Evolutionary conservation across 2,329 filamentous ascomycete species (phyloP).

Genomic region (Pseudogymnoascus sp.): DNA sequence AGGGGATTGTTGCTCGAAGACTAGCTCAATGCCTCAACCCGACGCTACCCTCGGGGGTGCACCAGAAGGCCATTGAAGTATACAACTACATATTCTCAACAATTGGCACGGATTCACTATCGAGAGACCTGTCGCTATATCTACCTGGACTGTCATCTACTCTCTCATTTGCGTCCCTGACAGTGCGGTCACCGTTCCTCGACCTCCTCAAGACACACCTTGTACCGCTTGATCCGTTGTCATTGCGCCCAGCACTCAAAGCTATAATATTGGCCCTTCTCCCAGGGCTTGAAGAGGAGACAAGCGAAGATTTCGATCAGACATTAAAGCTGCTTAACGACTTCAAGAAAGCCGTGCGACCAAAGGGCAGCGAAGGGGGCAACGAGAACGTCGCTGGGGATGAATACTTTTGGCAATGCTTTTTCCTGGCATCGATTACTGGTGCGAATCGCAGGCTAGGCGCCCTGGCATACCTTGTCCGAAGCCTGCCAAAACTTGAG

Average conservation of each 20-base stretch:
- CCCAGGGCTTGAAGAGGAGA: constrained; percentile 90
- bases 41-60: constrained; percentile 85
- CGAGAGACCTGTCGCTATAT: constrained; percentile 76
- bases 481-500: constrained; percentile 67
- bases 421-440: constrained; percentile 89
- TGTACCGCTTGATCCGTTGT: constrained; percentile 57
- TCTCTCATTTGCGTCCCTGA: constrained; percentile 87
- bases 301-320: constrained; percentile 91
- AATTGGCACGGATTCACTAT: constrained; percentile 72
- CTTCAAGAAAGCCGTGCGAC: constrained; percentile 61
- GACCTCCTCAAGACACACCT: constrained; percentile 76
- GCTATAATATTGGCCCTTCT: constrained; percentile 81
- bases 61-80: constrained; percentile 93
- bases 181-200: constrained; percentile 78
- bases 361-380: constrained; percentile 41
- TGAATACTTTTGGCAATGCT: constrained; percentile 96
- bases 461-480: constrained; percentile 75
- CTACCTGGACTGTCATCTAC: constrained; percentile 83
- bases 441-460: constrained; percentile 77
- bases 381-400: constrained; percentile 52
- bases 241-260: constrained; percentile 80
- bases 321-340: constrained; percentile 71
- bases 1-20: constrained; percentile 75
- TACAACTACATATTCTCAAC: constrained; percentile 83
- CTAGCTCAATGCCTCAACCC: constrained; percentile 94